phyloP scores from a whole-genome alignment of 2,329 filamentous ascomycete genomes.

The Fonsecaea nubica region DNA sequence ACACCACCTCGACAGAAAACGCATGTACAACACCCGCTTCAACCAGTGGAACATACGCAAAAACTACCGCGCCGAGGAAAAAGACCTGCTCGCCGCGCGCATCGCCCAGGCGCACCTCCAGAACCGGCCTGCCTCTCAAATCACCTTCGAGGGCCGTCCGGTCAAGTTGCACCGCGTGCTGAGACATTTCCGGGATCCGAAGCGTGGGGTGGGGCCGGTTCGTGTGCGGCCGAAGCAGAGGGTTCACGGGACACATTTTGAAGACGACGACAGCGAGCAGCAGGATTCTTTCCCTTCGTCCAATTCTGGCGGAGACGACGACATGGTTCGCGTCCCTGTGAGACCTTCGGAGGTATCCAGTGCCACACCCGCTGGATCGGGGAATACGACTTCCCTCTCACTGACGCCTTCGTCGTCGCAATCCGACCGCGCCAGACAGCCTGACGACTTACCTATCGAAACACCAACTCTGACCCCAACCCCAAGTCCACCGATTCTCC shows the following conservation, averaged over 20 bases:
- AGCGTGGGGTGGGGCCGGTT: not conserved
- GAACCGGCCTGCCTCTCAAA: slow-evolving; percentile 3
- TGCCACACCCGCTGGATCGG: not conserved
- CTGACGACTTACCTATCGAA: not conserved
- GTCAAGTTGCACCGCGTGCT: slow-evolving; percentile 21
- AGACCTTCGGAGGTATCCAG: not conserved
- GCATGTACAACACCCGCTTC: slow-evolving; percentile 24
- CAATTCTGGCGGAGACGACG: not conserved
- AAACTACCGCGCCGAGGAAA: slow-evolving; percentile 21
- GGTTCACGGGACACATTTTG: not conserved
- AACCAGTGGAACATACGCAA: slow-evolving; percentile 27
- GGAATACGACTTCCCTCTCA: not conserved
- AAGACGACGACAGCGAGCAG: not conserved
- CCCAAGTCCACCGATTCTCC: slow-evolving; percentile 9
- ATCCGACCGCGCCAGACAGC: not conserved
- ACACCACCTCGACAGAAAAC: slow-evolving; percentile 5
- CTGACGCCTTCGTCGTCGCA: slow-evolving; percentile 4
- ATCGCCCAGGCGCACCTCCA: slow-evolving; percentile 16
- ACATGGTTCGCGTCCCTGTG: not conserved
- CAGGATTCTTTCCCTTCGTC: not conserved
- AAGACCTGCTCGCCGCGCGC: slow-evolving; percentile 16
- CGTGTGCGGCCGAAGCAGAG: slow-evolving; percentile 1
- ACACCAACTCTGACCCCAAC: too few species aligned
- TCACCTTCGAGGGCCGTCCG: slow-evolving; percentile 17
- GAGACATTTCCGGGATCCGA: not conserved